Base-by-base conservation (phyloP, 805 yeast genomes). In the Ogataea henricii region DNA sequence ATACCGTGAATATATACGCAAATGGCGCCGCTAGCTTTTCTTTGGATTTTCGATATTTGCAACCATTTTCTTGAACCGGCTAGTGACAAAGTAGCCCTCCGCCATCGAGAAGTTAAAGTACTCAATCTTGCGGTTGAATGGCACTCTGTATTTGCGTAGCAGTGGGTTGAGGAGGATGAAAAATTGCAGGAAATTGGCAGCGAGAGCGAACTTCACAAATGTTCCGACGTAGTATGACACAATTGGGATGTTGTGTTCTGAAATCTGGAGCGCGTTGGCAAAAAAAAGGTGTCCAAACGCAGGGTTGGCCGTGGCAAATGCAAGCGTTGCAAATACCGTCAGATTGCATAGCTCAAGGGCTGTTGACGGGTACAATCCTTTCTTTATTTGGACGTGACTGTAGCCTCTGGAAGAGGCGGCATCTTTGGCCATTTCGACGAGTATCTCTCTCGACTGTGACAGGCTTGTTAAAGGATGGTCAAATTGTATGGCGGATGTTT, bases 391-490 rank as follows among this genome's bases (percentile, higher is more conserved):
- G 45, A 72, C 63, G 49, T 81, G 83, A 2, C 90, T 78, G 54
- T 67, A 77, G 2, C 84, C 84, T 48, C 85, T 69, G 49, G 79
- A 77, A 4, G 60, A 66, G 3, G 96, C 95, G 2, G 92, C 81
- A 33, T 73, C 74, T 57, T 80, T 78, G 27, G 96, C 94, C 96
- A 90, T 86, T 17, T 76, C 72, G 14, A 84, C 81, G 42, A 90
- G 70, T 54, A 77, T 76, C 1, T 55, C 67, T 40, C 82, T 68
- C 2, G 83, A 76, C 45, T 85, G 87, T 43, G 68, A 25, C 23
- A 51, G 56, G 16, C 45, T 26, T 49, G 65, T 66, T 69, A 73
- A 60, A 25, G 79, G 83, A 37, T 87, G 85, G 17, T 74, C 73
- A 40, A 85, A 68, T 9, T 75, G 70, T 29, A 83, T 72, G 16